Evolutionary conservation across 164 flowering plant genomes (phyloP), one percentile per base, ranked within the genome.

Genomic region (Brasenia schreberi): DNA sequence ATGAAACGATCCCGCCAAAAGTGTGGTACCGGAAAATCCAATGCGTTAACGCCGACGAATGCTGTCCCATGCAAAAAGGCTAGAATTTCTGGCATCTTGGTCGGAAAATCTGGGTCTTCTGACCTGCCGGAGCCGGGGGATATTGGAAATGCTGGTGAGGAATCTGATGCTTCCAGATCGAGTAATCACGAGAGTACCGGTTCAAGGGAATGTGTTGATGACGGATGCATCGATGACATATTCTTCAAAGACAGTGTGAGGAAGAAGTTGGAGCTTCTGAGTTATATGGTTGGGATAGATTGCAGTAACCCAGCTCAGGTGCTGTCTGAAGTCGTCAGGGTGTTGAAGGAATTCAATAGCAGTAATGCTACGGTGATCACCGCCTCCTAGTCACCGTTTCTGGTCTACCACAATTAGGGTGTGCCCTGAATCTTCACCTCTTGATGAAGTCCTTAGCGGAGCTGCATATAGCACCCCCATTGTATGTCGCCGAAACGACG

Each of bases 251-350:
- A 60, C 17, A 19, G 63, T 18, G 63, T 60, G 19, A 60, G 27
- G 27, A 19, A 60, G n/a, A 60, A 60, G n/a, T 7, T 60, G 63
- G 9, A 19, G 63, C 9, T 60, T n/a, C n/a, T 60, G 63, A 19
- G 63, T 17, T 18, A 60, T 18, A 60, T 60, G 63, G 63, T 60
- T 60, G 63, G 63, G 19, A 60, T 60, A 10, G 27, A 60, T 19
- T n/a, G 19, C 27, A 19, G 27, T 7, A 60, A 60, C 19, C 63
- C 63, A 60, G 63, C 9, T 19, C 17, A 60, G 63, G 19, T 60
- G n/a, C 7, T 60, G 7, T 18, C 19, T 60, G 63, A 60, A 19
- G 63, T 60, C n/a, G 63, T 60, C 9, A 60, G 63, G n/a, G 63
- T 60, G 9, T n/a, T 60, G 19, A 60, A 19, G 27, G 63, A 60